These are phyloP conservation scores for Phytopythium ostracodes DNA, from an alignment of 352 stramenopile species.

Conservation along the genomic window DNA sequence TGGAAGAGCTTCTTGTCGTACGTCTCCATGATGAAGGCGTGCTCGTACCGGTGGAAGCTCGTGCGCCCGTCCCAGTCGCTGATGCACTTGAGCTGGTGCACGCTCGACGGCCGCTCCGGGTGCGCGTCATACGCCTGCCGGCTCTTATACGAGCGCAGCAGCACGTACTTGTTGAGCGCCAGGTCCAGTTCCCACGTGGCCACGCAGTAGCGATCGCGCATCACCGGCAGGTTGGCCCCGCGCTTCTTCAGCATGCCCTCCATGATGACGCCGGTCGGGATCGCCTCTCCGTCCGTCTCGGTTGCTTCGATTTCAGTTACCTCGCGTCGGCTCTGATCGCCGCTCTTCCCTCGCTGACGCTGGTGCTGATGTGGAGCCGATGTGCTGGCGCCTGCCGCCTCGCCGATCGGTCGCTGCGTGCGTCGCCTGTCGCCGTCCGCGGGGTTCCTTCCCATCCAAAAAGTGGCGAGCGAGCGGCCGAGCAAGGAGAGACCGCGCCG, in stretches of 20 bases:
- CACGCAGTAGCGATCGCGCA: slow-evolving; percentile 82
- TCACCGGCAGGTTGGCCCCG: slow-evolving; percentile 59
- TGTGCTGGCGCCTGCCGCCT: background rate
- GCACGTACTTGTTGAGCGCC: slow-evolving; percentile 43
- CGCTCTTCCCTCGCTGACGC: too few relatives aligned
- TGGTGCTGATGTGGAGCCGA: background rate
- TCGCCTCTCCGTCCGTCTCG: background rate
- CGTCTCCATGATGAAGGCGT: slow-evolving; percentile 74
- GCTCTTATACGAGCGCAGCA: slow-evolving; percentile 74
- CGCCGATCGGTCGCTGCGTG: background rate
- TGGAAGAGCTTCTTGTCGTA: slow-evolving; percentile 70
- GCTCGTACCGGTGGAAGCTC: slow-evolving; percentile 68
- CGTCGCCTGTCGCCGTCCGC: background rate
- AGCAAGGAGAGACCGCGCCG: background rate
- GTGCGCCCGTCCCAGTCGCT: slow-evolving; percentile 75
- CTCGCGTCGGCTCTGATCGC: too few relatives aligned
- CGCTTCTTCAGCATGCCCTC: slow-evolving; percentile 76
- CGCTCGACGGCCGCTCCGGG: slow-evolving; percentile 47
- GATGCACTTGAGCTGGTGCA: slow-evolving; percentile 65
- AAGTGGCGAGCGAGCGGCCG: background rate
- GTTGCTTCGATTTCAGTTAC: too few relatives aligned
- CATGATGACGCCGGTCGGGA: slow-evolving; percentile 26
- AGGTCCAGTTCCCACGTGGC: slow-evolving; percentile 59
- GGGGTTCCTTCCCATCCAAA: slow-evolving; percentile 2
- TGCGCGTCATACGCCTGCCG: slow-evolving; percentile 33